Conservation (phyloP, 2,329 filamentous ascomycete species). For the Diaporthe citrichinensis region DNA sequence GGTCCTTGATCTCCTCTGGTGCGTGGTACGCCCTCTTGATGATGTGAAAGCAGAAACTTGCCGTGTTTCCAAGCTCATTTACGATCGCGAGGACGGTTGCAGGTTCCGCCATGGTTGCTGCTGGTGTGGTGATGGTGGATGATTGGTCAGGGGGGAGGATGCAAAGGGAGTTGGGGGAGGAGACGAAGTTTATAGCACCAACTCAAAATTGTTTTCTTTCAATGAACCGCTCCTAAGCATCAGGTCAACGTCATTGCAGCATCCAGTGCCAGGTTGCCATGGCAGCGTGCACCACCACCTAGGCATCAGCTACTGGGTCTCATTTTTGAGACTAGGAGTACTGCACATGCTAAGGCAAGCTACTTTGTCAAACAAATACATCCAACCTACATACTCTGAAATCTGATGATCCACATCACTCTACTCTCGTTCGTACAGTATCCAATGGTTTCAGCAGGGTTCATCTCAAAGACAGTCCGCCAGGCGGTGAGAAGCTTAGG, state of each 20-base stretch:
- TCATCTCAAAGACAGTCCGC: neutral
- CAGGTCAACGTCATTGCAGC: neutral
- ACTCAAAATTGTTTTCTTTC: rapidly evolving
- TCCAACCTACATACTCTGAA: neutral
- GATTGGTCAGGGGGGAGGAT: neutral
- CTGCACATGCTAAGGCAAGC: too few species aligned
- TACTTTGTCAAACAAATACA: neutral
- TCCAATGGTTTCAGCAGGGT: neutral
- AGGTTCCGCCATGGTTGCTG: slow-evolving; percentile 12
- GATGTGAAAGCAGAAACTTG: neutral
- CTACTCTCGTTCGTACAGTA: too few species aligned
- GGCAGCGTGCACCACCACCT: neutral
- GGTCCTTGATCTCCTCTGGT: neutral
- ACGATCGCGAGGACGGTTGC: neutral
- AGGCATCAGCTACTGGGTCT: neutral
- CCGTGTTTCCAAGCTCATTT: neutral
- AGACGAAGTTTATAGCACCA: neutral
- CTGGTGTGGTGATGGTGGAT: neutral
- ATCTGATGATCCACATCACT: neutral
- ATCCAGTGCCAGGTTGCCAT: neutral
- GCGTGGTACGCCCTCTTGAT: neutral
- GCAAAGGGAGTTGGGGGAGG: neutral
- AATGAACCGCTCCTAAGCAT: neutral
- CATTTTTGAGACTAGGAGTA: too few species aligned
- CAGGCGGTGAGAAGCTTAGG: too few species aligned